These are phyloP conservation scores for Yamadazyma jaroonii DNA, from an alignment of 1,139 yeast species.

Conservation along the genomic window DNA sequence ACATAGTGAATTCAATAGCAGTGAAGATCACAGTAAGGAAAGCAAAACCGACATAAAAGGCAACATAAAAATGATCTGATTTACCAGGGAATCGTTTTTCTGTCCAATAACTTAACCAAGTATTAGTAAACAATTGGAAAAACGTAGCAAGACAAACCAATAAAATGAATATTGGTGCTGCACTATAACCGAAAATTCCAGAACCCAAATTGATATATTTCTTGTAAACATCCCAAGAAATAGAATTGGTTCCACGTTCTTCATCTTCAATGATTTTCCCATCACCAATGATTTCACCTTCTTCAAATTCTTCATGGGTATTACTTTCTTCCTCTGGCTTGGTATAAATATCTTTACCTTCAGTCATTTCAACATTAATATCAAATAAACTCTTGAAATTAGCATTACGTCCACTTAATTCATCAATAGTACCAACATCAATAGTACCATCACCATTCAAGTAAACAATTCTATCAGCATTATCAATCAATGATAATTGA, in stretches of 20 bases:
- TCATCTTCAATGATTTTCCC: constrained; percentile 36
- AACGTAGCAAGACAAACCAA: constrained; percentile 41
- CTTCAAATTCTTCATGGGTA: constrained; percentile 1
- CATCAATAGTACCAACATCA: constrained; percentile 30
- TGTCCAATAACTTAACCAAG: constrained; percentile 41
- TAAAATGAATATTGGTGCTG: constrained; percentile 31
- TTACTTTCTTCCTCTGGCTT: background rate
- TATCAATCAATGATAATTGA: constrained; percentile 31
- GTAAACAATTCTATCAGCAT: constrained; percentile 32
- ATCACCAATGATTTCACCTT: constrained; percentile 10
- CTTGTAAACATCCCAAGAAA: constrained; percentile 34
- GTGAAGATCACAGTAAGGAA: constrained; percentile 46
- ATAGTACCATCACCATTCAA: constrained; percentile 34
- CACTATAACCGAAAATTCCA: constrained; percentile 36
- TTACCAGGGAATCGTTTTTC: constrained; percentile 24
- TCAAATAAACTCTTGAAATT: constrained; percentile 28
- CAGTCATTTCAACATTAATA: constrained; percentile 20
- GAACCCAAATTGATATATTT: constrained; percentile 36
- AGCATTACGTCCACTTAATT: constrained; percentile 23
- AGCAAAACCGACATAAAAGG: constrained; percentile 32
- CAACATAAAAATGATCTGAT: constrained; percentile 28
- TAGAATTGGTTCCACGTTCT: constrained; percentile 40
- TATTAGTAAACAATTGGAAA: constrained; percentile 35
- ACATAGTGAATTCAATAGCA: constrained; percentile 48
- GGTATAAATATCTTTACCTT: constrained; percentile 20